A percentile compares a stretch with the other conserved stretches of the same genome.
These are phyloP conservation scores for Akanthomyces dipterigenus DNA, from an alignment of 2,329 filamentous ascomycete genomes.

Conservation along the genomic window DNA sequence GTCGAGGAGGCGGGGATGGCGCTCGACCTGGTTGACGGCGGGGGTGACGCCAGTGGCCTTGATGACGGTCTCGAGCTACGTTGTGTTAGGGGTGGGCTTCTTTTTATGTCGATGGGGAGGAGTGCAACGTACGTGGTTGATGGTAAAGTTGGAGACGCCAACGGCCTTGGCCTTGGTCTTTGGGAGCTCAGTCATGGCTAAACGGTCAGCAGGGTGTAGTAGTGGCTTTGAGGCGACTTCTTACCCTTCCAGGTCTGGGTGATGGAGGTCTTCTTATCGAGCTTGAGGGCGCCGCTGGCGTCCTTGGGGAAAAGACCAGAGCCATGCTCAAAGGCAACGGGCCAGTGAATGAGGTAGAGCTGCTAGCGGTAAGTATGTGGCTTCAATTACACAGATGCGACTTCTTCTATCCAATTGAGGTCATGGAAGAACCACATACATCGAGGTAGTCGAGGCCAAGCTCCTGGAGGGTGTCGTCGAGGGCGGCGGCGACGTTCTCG, in stretches of 20 bases:
- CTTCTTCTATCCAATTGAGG: background rate
- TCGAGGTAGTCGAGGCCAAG: slow-evolving; percentile 53
- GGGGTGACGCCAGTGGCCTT: slow-evolving; percentile 49
- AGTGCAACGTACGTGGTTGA: slow-evolving; percentile 37
- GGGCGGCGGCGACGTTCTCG: slow-evolving; percentile 48
- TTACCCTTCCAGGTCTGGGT: slow-evolving; percentile 38
- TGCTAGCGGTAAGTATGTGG: slow-evolving; percentile 14
- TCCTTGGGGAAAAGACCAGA: slow-evolving; percentile 39
- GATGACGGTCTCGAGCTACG: slow-evolving; percentile 46
- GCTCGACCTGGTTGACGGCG: slow-evolving; percentile 64
- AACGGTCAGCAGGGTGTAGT: background rate
- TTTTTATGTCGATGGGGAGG: background rate
- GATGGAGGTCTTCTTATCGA: slow-evolving; percentile 38
- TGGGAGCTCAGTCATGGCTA: slow-evolving; percentile 48
- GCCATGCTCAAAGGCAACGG: slow-evolving; percentile 37
- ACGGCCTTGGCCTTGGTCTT: slow-evolving; percentile 58
- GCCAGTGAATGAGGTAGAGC: slow-evolving; percentile 61
- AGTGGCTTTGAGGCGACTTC: background rate
- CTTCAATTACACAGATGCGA: background rate
- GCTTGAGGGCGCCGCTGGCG: slow-evolving; percentile 30
- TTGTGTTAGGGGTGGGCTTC: background rate
- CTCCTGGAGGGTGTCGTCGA: slow-evolving; percentile 49
- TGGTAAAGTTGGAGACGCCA: slow-evolving; percentile 67
- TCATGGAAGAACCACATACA: slow-evolving; percentile 21
- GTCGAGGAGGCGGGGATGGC: slow-evolving; percentile 56